Evolutionary conservation across 805 yeast genomes (phyloP).

Genomic region (Pichia sporocuriosa): DNA sequence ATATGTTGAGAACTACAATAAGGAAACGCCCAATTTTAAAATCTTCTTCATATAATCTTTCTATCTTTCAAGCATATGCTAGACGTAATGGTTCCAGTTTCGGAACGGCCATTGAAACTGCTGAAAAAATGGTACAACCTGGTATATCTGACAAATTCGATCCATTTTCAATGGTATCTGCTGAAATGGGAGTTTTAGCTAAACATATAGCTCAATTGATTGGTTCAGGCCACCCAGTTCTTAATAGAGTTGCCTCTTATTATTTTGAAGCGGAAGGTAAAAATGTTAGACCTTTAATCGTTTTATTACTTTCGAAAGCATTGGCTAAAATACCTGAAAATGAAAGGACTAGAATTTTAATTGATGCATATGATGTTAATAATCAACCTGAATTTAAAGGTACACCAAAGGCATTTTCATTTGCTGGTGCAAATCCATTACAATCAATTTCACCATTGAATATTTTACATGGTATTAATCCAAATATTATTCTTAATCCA

Average conservation of each 20-base stretch:
- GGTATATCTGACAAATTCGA: conserved; percentile 48
- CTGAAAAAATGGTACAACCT: conserved; percentile 70
- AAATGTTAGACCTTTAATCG: conserved; percentile 88
- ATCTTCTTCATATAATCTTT: neutral
- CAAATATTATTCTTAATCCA: conserved; percentile 76
- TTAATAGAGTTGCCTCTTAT: conserved; percentile 87
- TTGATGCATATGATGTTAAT: conserved; percentile 59
- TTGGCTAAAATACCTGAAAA: conserved; percentile 64
- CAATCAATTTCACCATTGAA: conserved; percentile 73
- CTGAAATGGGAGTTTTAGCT: conserved; percentile 87
- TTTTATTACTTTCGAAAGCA: conserved; percentile 75
- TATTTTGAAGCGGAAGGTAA: conserved; percentile 96
- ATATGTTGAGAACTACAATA: conserved; percentile 1
- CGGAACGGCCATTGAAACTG: conserved; percentile 59
- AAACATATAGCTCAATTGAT: conserved; percentile 77
- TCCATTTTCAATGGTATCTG: conserved; percentile 85
- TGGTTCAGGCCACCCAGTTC: conserved; percentile 90
- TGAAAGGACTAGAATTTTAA: conserved; percentile 55
- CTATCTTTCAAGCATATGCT: neutral
- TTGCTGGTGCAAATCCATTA: conserved; percentile 55
- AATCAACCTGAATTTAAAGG: conserved; percentile 59
- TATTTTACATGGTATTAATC: conserved; percentile 84
- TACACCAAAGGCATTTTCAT: conserved; percentile 43
- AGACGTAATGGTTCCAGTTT: conserved; percentile 28
- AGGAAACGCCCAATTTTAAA: neutral